phyloP scores from a whole-genome alignment of 176 grass and related monocot genomes.

The Hordeum marinum region DNA sequence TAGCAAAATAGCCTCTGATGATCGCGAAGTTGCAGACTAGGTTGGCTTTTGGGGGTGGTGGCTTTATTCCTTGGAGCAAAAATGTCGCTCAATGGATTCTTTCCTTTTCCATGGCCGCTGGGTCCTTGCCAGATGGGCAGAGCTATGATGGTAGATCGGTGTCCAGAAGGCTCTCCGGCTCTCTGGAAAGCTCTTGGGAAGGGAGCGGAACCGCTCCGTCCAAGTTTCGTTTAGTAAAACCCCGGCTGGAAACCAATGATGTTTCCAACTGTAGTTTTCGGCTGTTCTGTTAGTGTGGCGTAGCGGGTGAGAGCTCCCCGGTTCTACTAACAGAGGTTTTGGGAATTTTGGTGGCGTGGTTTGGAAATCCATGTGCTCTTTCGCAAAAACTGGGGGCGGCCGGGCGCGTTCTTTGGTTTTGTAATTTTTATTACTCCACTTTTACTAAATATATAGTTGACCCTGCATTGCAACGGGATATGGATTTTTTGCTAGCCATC shows the following conservation, averaged over 20 bases:
- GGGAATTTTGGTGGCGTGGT: not conserved
- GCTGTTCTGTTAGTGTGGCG: not conserved
- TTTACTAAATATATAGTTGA: too few relatives aligned
- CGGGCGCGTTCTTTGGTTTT: too few relatives aligned
- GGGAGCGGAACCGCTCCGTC: not conserved
- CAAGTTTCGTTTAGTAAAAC: not conserved
- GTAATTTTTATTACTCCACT: too few relatives aligned
- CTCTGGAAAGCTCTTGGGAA: slow-evolving; percentile 6
- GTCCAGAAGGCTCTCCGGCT: slow-evolving; percentile 24
- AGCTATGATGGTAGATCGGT: not conserved
- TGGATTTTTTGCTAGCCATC: too few relatives aligned
- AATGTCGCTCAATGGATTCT: not conserved
- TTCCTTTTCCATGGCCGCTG: slow-evolving; percentile 3
- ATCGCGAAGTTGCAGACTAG: not conserved
- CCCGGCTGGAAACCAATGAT: not conserved
- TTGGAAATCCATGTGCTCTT: slow-evolving; percentile 11
- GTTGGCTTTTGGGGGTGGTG: slow-evolving; percentile 21
- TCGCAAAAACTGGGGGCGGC: not conserved
- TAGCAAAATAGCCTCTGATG: slow-evolving; percentile 22
- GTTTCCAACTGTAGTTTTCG: not conserved
- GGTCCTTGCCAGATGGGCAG: slow-evolving; percentile 26
- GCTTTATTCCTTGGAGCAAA: slow-evolving; percentile 35
- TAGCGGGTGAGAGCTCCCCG: not conserved
- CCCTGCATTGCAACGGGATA: too few relatives aligned
- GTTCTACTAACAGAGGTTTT: not conserved